Percentiles rank a stretch among this genome's conserved stretches.
These are phyloP conservation scores for Picea sitchensis DNA, from an alignment of 75 land plant species.

Conservation along the genomic window DNA sequence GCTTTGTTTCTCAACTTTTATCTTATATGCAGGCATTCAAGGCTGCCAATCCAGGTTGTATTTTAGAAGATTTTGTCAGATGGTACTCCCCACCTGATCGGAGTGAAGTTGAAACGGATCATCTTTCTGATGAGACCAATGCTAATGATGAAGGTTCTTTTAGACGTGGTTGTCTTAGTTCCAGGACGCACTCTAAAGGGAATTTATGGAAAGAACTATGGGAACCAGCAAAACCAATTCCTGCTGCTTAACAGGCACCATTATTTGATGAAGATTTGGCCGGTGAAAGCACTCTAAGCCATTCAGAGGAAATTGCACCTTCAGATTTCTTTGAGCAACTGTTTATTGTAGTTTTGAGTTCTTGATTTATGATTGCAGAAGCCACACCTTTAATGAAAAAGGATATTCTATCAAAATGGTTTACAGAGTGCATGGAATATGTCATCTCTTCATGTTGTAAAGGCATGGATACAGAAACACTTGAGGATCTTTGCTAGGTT, in stretches of 20 bases:
- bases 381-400: too few relatives aligned
- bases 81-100: slow-evolving; percentile 99
- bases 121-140: slow-evolving; percentile 11
- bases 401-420: too few relatives aligned
- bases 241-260: slow-evolving; percentile 85
- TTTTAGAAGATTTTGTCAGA: slow-evolving; percentile 82
- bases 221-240: slow-evolving; percentile 75
- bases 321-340: too few relatives aligned
- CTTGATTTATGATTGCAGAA: too few relatives aligned
- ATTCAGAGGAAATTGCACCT: slow-evolving; percentile 27
- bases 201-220: slow-evolving; percentile 49
- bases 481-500: too few relatives aligned
- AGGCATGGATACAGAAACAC: too few relatives aligned
- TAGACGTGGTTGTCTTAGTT: slow-evolving; percentile 68
- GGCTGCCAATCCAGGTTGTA: slow-evolving; percentile 98
- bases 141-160: slow-evolving; percentile 27
- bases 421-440: too few relatives aligned
- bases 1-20: slow-evolving; percentile 65
- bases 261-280: slow-evolving; percentile 25
- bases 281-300: too few relatives aligned
- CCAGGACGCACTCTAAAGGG: slow-evolving; percentile 88
- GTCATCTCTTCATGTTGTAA: too few relatives aligned
- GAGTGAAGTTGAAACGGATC: slow-evolving; percentile 42
- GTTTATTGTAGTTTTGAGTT: too few relatives aligned
- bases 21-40: slow-evolving; percentile 99